phyloP scores from a whole-genome alignment of 768 basidiomycete species.

The Russula sp. region DNA sequence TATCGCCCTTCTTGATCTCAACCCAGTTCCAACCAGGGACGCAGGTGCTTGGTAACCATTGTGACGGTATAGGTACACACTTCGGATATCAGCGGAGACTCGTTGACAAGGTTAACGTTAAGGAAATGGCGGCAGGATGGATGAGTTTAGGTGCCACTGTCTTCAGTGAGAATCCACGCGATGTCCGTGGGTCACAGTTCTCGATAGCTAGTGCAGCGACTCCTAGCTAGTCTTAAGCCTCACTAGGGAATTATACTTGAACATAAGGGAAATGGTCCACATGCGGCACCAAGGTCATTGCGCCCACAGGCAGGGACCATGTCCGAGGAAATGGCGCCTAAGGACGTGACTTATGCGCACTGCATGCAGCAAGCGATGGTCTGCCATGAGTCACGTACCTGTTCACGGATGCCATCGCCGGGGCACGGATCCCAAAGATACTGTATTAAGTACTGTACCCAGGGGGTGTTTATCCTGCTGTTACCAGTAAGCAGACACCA shows the following conservation, averaged over 20 bases:
- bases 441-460: no score
- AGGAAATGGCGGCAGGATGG: background rate
- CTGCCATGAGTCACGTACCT: conserved; percentile 14
- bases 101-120: background rate
- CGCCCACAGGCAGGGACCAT: conserved; percentile 1
- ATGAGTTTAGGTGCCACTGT: background rate
- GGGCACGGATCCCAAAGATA: conserved; percentile 12
- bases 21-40: conserved; percentile 8
- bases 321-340: no score
- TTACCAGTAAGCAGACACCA: conserved; percentile 2
- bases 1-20: conserved; percentile 20
- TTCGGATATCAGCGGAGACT: conserved; percentile 11
- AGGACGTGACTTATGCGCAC: no score
- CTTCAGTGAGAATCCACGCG: conserved; percentile 9
- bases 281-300: background rate
- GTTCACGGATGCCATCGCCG: background rate
- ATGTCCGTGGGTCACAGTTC: background rate
- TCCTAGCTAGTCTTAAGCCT: no score
- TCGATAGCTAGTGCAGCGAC: background rate
- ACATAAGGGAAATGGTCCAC: background rate
- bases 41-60: conserved; percentile 5
- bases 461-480: conserved; percentile 15
- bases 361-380: background rate
- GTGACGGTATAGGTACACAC: background rate
- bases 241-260: background rate